These are phyloP conservation scores for Podospora didyma DNA, from an alignment of 495 filamentous ascomycete genomes.

Conservation along the genomic window DNA sequence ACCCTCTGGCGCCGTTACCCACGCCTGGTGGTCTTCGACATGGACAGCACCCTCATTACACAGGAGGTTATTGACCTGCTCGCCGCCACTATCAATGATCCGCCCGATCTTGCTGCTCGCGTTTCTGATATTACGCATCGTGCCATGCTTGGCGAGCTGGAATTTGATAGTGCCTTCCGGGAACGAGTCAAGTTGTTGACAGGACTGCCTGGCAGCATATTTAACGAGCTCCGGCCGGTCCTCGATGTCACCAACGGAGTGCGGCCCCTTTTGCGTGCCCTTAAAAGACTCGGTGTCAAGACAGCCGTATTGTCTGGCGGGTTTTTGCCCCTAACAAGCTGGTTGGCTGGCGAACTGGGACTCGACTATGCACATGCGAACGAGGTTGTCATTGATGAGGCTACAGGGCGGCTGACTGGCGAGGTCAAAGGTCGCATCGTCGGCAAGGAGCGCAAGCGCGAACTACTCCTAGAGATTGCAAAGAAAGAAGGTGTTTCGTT, in stretches of 20 bases:
- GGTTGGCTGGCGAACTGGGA: slow-evolving; percentile 74
- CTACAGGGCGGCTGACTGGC: slow-evolving; percentile 69
- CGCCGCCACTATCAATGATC: slow-evolving; percentile 62
- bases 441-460: slow-evolving; percentile 72
- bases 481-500: slow-evolving; percentile 64
- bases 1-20: slow-evolving; percentile 70
- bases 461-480: slow-evolving; percentile 74
- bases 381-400: slow-evolving; percentile 62
- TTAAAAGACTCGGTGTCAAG: slow-evolving; percentile 75
- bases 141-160: slow-evolving; percentile 96
- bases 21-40: slow-evolving; percentile 88
- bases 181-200: slow-evolving; percentile 76
- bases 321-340: slow-evolving; percentile 82
- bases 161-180: slow-evolving; percentile 77
- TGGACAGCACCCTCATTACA: slow-evolving; percentile 94
- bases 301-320: slow-evolving; percentile 89
- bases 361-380: slow-evolving; percentile 88
- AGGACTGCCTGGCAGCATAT: slow-evolving; percentile 74
- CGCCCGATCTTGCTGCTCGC: slow-evolving; percentile 54
- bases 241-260: slow-evolving; percentile 82
- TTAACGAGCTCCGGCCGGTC: slow-evolving; percentile 66
- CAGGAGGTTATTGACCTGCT: slow-evolving; percentile 97
- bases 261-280: slow-evolving; percentile 60
- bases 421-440: slow-evolving; percentile 76
- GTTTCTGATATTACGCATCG: slow-evolving; percentile 74